phyloP scores from a whole-genome alignment of 2,329 filamentous ascomycete genomes.

The Epichloe baconii region DNA sequence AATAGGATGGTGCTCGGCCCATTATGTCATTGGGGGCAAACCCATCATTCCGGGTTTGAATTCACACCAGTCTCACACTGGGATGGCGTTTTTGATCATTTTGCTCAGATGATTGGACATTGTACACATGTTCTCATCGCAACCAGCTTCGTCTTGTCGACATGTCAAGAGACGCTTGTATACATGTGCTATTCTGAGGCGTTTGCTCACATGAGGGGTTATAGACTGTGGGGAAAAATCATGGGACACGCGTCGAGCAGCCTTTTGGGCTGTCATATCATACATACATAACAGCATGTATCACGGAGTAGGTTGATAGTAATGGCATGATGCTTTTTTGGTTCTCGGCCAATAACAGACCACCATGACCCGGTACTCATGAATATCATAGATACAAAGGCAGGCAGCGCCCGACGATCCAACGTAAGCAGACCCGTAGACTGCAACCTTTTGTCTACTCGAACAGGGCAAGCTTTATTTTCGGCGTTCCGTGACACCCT shows the following conservation, averaged over 20 bases:
- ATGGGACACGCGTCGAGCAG: not conserved
- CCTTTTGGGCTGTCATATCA: not conserved
- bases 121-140: too few relatives aligned
- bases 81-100: not conserved
- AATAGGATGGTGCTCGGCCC: slow-evolving; percentile 8
- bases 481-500: not conserved
- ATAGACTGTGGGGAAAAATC: not conserved
- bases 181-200: not conserved
- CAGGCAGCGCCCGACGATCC: not conserved
- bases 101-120: not conserved
- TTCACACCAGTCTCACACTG: not conserved
- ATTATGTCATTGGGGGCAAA: not conserved
- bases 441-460: too few relatives aligned
- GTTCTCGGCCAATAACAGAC: not conserved
- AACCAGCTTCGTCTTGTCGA: not conserved
- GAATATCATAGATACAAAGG: too few relatives aligned
- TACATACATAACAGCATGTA: not conserved
- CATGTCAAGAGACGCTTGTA: not conserved
- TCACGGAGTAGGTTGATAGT: not conserved
- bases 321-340: not conserved
- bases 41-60: not conserved
- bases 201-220: not conserved
- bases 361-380: not conserved
- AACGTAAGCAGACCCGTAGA: not conserved
- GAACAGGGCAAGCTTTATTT: not conserved